A percentile compares a stretch with the other conserved stretches of the same genome.
These are phyloP conservation scores for Calonectria naviculata DNA, from an alignment of 2,329 filamentous ascomycete species.

Conservation along the genomic window DNA sequence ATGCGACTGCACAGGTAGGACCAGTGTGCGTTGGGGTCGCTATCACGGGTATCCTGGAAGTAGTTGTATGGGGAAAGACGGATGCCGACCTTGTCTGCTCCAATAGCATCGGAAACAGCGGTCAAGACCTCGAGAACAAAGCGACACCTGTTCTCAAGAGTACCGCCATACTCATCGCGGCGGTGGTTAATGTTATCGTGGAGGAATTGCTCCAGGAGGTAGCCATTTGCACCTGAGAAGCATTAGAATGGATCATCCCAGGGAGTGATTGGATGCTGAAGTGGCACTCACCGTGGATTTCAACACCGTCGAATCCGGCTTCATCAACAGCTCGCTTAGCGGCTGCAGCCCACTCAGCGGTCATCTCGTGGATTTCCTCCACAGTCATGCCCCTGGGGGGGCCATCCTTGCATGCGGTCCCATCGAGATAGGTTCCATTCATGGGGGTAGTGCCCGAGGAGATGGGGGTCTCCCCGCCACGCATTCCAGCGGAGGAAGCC, in stretches of 20 bases:
- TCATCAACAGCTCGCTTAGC: conserved; percentile 64
- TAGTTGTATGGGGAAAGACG: conserved; percentile 45
- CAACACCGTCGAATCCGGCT: conserved; percentile 77
- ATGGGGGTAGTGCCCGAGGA: conserved; percentile 46
- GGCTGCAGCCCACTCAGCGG: conserved; percentile 67
- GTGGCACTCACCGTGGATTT: conserved; percentile 56
- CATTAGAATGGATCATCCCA: background rate
- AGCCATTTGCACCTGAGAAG: conserved; percentile 32
- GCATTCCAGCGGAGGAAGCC: conserved; percentile 50
- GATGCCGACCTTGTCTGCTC: conserved; percentile 33
- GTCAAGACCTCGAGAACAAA: conserved; percentile 31
- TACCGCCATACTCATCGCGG: conserved; percentile 32
- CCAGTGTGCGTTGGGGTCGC: conserved; percentile 49
- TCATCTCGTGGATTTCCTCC: conserved; percentile 72
- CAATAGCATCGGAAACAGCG: conserved; percentile 29
- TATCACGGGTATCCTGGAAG: conserved; percentile 43
- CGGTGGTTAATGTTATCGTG: conserved; percentile 34
- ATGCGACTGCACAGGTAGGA: conserved; percentile 48
- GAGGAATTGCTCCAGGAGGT: conserved; percentile 32
- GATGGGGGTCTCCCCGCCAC: conserved; percentile 33
- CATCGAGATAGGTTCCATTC: conserved; percentile 59
- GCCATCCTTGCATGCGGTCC: conserved; percentile 36
- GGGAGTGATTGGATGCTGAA: background rate
- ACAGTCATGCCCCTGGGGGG: conserved; percentile 72
- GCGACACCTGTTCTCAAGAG: conserved; percentile 33